These are phyloP conservation scores for Takashimella koratensis DNA, from an alignment of 1,284 basidiomycete species.

Conservation along the genomic window DNA sequence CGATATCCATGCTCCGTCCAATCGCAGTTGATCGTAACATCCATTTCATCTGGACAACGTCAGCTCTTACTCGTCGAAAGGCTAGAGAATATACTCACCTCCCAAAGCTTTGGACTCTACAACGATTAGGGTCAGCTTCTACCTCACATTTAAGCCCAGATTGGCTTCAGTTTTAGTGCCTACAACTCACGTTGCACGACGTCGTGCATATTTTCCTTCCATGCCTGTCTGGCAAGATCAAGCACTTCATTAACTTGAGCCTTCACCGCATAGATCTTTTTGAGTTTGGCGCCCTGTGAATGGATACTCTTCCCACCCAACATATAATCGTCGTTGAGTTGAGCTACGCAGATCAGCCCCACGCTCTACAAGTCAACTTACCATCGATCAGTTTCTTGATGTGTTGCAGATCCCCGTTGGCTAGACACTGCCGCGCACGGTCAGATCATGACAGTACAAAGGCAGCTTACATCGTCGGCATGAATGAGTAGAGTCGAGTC, in stretches of 20 bases:
- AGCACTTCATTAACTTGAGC: background rate
- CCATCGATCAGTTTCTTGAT: background rate
- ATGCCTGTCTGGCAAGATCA: background rate
- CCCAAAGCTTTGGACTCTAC: no score
- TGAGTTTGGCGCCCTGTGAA: background rate
- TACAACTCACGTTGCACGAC: no score
- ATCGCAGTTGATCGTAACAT: constrained; percentile 3
- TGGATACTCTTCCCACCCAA: background rate
- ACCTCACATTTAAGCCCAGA: no score
- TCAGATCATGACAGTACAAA: background rate
- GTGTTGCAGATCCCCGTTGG: background rate
- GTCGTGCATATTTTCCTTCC: background rate
- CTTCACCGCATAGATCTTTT: background rate
- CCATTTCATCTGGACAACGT: constrained; percentile 8
- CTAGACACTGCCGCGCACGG: background rate
- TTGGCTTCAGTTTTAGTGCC: no score
- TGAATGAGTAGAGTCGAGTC: background rate
- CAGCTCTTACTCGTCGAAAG: no score
- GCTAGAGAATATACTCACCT: no score
- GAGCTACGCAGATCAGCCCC: background rate
- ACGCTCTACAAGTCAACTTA: background rate
- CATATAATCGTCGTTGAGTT: background rate
- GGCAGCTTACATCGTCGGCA: background rate
- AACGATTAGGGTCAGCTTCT: no score
- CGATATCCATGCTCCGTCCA: constrained; percentile 12